These are phyloP conservation scores for Ustilago tritici DNA, from an alignment of 1,284 basidiomycete genomes.

Conservation along the genomic window DNA sequence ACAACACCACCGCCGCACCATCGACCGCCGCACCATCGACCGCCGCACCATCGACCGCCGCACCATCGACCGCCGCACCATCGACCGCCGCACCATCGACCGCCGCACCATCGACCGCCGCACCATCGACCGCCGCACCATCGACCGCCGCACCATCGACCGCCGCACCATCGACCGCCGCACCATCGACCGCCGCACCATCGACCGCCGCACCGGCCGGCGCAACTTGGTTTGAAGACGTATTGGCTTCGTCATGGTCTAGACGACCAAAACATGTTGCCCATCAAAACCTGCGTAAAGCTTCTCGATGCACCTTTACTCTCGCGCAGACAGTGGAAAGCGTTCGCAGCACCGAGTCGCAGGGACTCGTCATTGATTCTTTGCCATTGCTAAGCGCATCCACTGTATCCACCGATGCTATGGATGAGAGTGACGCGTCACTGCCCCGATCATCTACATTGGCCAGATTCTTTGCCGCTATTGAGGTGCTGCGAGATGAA, in stretches of 20 bases:
- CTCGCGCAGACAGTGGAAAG: constrained; percentile 42
- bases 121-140: not conserved
- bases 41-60: too few relatives aligned
- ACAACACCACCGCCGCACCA: constrained; percentile 4
- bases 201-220: not conserved
- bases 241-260: constrained; percentile 38
- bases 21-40: not conserved
- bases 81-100: not conserved
- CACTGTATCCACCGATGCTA: constrained; percentile 9
- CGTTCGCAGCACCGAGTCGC: constrained; percentile 36
- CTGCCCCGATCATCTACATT: constrained; percentile 12
- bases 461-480: constrained; percentile 41
- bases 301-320: constrained; percentile 33
- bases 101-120: too few relatives aligned
- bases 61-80: not conserved
- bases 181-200: not conserved
- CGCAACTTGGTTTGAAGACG: constrained; percentile 49
- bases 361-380: constrained; percentile 44
- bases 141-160: not conserved
- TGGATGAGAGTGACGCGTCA: constrained; percentile 21
- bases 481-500: constrained; percentile 46
- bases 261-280: constrained; percentile 8
- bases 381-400: constrained; percentile 24
- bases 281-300: constrained; percentile 2
- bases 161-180: too few relatives aligned